Evolutionary conservation across 768 basidiomycete genomes (phyloP), one percentile per base, ranked within the genome.

Genomic region (Phanerodontia chrysosporium): DNA sequence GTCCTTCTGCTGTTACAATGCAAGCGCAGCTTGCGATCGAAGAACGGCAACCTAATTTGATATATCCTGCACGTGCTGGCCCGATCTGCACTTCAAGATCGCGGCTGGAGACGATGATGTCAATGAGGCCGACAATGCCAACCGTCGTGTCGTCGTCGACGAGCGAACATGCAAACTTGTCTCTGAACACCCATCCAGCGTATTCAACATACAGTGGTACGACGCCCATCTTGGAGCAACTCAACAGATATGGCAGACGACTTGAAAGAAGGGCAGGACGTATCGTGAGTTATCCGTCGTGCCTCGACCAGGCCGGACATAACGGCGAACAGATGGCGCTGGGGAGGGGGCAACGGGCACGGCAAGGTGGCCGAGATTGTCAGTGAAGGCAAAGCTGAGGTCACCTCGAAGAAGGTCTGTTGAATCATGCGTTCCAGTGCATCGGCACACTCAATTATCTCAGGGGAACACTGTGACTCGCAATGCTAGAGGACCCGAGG

Each of bases 381-480:
- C 9, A 69, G 73, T 45, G 73, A 77, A 25, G 80, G 78, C 1
- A 72, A 74, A 57, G 78, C 74, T 2, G 61, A 76, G 59, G 76
- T 81, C 24, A 77, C 71, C 14, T 80, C 75, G 45, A 78, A 78
- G 42, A 80, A 80, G 74, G 80, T 70, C 25, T 9, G 57, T 35
- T 9, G 14, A 8, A 18, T 8, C n/a, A 1, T 55, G 30, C 28
- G 10, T 44, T 45, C 30, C 21, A 10, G 6, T 16, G 7, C 44
- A 2, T 45, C 29, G 29, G 0, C 5, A 14, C 3, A 21, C 4
- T 35, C 44, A 18, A 28, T 24, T 10, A 35, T 32, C 35, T 22
- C 51, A 78, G 74, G 77, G 75, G 1, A 80, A 81, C 58, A 76
- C 73, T 3, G 73, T 80, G 44, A 69, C 67, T 2, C 74, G 78